These are phyloP conservation scores for Dryadomyces sulphureus DNA, from an alignment of 2,329 filamentous ascomycete genomes.

Conservation along the genomic window DNA sequence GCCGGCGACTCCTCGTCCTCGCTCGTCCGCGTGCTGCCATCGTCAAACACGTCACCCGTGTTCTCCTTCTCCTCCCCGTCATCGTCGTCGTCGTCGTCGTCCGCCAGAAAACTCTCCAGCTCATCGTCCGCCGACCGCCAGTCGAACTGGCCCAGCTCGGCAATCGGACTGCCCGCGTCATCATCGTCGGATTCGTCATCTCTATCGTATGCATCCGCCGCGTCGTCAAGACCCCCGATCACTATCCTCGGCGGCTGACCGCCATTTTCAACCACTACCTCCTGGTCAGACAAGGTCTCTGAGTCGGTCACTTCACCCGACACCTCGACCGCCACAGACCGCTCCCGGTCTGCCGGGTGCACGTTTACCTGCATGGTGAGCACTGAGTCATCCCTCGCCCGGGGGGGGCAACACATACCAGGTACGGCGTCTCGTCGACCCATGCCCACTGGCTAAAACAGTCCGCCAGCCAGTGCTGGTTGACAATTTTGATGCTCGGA, in stretches of 20 bases:
- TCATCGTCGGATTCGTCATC: constrained; percentile 33
- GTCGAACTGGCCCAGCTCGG: constrained; percentile 42
- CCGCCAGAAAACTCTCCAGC: constrained; percentile 56
- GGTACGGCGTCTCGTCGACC: constrained; percentile 63
- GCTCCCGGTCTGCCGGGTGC: constrained; percentile 48
- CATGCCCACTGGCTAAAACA: constrained; percentile 74
- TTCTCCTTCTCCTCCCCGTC: constrained; percentile 19
- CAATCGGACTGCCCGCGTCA: constrained; percentile 35
- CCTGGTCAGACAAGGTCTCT: constrained; percentile 15
- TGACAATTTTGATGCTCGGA: constrained; percentile 76
- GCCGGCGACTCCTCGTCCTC: constrained; percentile 19
- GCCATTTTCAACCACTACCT: constrained; percentile 15
- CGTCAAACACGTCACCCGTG: constrained; percentile 18
- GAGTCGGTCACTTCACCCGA: constrained; percentile 16
- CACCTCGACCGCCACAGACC: constrained; percentile 17
- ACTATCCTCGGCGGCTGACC: neutral
- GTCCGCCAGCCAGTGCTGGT: constrained; percentile 75
- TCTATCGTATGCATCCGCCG: constrained; percentile 19
- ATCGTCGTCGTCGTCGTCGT: constrained; percentile 33
- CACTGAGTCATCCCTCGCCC: too few species aligned
- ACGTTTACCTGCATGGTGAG: constrained; percentile 38
- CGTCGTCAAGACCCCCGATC: constrained; percentile 11
- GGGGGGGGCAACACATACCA: too few species aligned
- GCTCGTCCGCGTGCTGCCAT: constrained; percentile 18
- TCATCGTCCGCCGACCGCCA: constrained; percentile 56